These are phyloP conservation scores for Coleophoma crateriformis DNA, from an alignment of 2,329 filamentous ascomycete species.

Conservation along the genomic window DNA sequence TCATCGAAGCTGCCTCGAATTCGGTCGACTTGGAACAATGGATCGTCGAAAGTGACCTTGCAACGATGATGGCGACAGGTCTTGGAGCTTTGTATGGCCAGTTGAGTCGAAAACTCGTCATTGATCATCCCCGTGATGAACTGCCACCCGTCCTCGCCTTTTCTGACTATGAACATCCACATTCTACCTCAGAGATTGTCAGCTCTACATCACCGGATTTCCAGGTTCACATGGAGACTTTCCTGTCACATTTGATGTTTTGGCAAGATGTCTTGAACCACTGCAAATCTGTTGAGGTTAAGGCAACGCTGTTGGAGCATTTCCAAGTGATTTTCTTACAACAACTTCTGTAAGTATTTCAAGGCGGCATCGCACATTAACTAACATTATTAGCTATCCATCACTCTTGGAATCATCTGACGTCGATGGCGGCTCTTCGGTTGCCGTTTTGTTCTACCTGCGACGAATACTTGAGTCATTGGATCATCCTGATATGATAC, in stretches of 20 bases:
- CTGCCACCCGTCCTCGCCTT: conserved; percentile 80
- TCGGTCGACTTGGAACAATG: conserved; percentile 83
- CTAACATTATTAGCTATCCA: conserved; percentile 61
- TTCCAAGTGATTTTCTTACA: conserved; percentile 96
- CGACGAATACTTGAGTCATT: conserved; percentile 85
- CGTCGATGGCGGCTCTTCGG: conserved; percentile 91
- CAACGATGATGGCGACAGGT: conserved; percentile 94
- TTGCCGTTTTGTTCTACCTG: conserved; percentile 91
- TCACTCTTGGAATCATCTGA: conserved; percentile 95
- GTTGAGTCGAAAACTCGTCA: conserved; percentile 71
- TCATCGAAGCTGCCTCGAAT: conserved; percentile 87
- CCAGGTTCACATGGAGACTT: conserved; percentile 83
- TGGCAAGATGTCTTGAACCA: conserved; percentile 99
- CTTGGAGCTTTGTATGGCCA: conserved; percentile 71
- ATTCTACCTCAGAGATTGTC: conserved; percentile 65
- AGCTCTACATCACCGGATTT: conserved; percentile 71
- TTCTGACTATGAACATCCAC: conserved; percentile 78
- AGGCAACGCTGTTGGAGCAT: conserved; percentile 88
- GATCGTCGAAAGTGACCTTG: conserved; percentile 95
- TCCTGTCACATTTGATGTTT: conserved; percentile 89
- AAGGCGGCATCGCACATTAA: too few species aligned
- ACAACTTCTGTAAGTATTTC: conserved; percentile 69
- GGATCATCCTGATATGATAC: conserved; percentile 89
- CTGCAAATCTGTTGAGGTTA: conserved; percentile 86
- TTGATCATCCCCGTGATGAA: conserved; percentile 68